Percentiles rank a stretch among this genome's conserved stretches.
Evolutionary conservation across 192 early-diverging fungal species (phyloP).

Genomic region (Entomortierella parvispora): DNA sequence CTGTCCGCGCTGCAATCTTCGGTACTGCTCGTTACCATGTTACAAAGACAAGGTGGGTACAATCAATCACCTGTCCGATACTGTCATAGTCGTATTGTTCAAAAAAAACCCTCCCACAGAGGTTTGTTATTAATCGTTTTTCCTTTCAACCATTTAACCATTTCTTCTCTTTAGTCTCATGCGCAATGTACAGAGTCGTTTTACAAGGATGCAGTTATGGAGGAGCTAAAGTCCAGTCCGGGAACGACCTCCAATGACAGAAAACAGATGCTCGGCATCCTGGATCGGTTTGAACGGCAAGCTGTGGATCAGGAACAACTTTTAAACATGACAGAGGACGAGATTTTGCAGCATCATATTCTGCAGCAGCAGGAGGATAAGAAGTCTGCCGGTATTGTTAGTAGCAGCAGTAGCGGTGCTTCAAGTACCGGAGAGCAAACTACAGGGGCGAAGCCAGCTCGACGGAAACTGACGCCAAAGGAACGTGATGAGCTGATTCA

Average conservation of each 20-base stretch:
- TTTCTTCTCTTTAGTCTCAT: conserved; percentile 40
- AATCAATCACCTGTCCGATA: background rate
- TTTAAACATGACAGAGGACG: conserved; percentile 47
- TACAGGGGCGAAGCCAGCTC: background rate
- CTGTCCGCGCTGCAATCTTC: conserved; percentile 74
- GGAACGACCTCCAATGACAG: conserved; percentile 54
- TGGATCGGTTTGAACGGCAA: conserved; percentile 58
- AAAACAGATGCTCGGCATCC: conserved; percentile 60
- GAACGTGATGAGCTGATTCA: conserved; percentile 36
- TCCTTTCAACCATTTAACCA: background rate
- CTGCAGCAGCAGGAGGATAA: conserved; percentile 7
- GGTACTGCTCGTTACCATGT: conserved; percentile 71
- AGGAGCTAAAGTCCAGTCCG: conserved; percentile 59
- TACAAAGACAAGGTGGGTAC: conserved; percentile 66
- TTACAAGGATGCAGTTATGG: conserved; percentile 65
- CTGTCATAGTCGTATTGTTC: conserved; percentile 8
- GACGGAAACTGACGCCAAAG: conserved; percentile 19
- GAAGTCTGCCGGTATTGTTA: background rate
- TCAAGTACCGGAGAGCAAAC: background rate
- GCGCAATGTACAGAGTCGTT: conserved; percentile 67
- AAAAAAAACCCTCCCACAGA: no score
- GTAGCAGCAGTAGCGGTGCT: background rate
- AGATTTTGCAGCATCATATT: conserved; percentile 14
- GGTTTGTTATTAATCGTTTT: no score
- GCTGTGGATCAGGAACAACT: conserved; percentile 39